Evolutionary conservation across 495 filamentous ascomycete species (phyloP), one percentile per base, ranked within the genome.

Genomic region (Saxispiralis lemnorum): DNA sequence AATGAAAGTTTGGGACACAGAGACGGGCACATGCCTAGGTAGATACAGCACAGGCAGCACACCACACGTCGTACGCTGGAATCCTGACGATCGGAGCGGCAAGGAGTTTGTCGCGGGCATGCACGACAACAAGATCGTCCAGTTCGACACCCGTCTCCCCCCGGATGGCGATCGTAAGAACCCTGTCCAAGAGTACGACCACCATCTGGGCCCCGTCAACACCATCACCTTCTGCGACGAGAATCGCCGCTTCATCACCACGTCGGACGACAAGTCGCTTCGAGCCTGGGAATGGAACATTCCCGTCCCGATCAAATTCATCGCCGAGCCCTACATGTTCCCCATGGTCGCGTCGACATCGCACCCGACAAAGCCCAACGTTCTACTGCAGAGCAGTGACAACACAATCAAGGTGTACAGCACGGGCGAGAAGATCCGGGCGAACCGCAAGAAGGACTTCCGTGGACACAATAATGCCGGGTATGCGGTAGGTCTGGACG

Each of bases 241-340:
- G 42, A 83, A 83, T 62, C 77, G 89, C 32, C 80, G 92, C 38
- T 96, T 99, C 72, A 89, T 96, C 71, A 85, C 89, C 20, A 96
- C 92, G 10, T 87, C 81, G 4, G 92, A 99, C 63, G 89, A 99
- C 65, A 92, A 94, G 60, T 87, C 80, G 19, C 67, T 99, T 19
- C 76, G 89, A 44, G 88, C 87, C 7, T 97, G 89, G 89, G 92
- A 96, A 65, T 93, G 92, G 64, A 83, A 83, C 47, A 96, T 97
- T 56, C 87, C 87, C 5, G 85, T 93, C 0, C 73, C 84, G 35
- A 82, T 89, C 69, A 83, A 81, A 53, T 80, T 85, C 64, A 83
- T 84, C 54, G 86, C 87, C 32, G 92, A 97, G 60, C 86, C 89
- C 17, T 81, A 93, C 68, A 95, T 96, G 88, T 96, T 85, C 61